Percentiles rank a stretch among this genome's conserved stretches.
Conservation (phyloP, 2,329 filamentous ascomycete genomes). For the Talaromyces sp. region DNA sequence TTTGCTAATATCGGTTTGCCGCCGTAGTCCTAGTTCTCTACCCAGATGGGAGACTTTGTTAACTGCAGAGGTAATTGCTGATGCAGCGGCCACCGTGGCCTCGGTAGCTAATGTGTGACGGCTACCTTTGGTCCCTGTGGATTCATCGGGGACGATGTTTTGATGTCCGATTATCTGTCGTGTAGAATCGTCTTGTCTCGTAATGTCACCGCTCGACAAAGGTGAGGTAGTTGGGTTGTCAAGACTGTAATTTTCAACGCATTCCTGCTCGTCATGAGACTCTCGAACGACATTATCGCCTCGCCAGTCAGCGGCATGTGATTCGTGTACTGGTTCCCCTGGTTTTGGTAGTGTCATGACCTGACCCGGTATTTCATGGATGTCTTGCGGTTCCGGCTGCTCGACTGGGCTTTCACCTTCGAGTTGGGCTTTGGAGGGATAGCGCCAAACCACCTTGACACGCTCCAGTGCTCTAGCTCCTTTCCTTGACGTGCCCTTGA, state of each 20-base stretch:
- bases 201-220: background rate
- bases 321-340: constrained; percentile 67
- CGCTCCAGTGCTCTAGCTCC: constrained; percentile 77
- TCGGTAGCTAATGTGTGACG: constrained; percentile 12
- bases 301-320: constrained; percentile 69
- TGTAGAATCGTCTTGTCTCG: background rate
- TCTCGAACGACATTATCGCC: constrained; percentile 41
- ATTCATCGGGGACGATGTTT: background rate
- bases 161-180: background rate
- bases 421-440: constrained; percentile 22
- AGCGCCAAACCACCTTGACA: constrained; percentile 80
- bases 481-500: constrained; percentile 82
- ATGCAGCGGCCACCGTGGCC: constrained; percentile 14
- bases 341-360: constrained; percentile 62
- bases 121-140: constrained; percentile 12
- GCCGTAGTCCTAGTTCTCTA: constrained; percentile 63
- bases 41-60: background rate
- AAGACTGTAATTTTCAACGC: constrained; percentile 14
- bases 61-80: constrained; percentile 9
- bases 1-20: constrained; percentile 60
- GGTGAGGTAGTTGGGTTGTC: constrained; percentile 6
- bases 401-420: background rate
- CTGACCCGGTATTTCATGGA: constrained; percentile 23
- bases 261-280: constrained; percentile 3
- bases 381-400: constrained; percentile 18